Conservation (phyloP, 345 rosid genomes). For the Eucalyptus pauciflora region DNA sequence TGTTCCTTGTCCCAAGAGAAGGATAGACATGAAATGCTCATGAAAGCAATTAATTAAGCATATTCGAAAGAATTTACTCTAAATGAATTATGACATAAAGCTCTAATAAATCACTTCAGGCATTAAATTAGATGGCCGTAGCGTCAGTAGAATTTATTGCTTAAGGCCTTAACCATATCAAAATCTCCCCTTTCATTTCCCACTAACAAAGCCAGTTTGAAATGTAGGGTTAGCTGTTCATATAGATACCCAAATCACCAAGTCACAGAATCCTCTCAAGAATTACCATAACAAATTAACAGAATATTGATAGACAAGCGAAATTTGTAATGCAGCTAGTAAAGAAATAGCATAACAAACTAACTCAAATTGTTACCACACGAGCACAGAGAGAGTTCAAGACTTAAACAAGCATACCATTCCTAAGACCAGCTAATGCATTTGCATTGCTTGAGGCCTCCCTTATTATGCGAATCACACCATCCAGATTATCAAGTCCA, state of each 20-base stretch:
- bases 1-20: neutral
- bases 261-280: neutral
- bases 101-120: neutral
- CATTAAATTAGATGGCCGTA: neutral
- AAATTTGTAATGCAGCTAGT: neutral
- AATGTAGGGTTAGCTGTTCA: neutral
- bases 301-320: neutral
- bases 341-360: neutral
- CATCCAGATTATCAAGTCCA: slow-evolving; percentile 80
- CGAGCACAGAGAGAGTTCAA: neutral
- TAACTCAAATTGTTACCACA: neutral
- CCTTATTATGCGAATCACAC: slow-evolving; percentile 50
- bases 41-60: neutral
- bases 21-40: neutral
- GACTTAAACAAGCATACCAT: slow-evolving; percentile 24
- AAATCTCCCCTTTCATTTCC: neutral
- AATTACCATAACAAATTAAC: neutral
- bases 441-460: slow-evolving; percentile 52
- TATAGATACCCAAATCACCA: neutral
- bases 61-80: neutral
- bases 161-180: neutral
- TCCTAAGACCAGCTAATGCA: slow-evolving; percentile 55
- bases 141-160: neutral
- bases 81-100: neutral
- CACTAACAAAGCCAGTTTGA: neutral